Percentiles rank a stretch among this genome's conserved stretches.
Conservation (phyloP, 345 rosid species). For the Moringa oleifera region DNA sequence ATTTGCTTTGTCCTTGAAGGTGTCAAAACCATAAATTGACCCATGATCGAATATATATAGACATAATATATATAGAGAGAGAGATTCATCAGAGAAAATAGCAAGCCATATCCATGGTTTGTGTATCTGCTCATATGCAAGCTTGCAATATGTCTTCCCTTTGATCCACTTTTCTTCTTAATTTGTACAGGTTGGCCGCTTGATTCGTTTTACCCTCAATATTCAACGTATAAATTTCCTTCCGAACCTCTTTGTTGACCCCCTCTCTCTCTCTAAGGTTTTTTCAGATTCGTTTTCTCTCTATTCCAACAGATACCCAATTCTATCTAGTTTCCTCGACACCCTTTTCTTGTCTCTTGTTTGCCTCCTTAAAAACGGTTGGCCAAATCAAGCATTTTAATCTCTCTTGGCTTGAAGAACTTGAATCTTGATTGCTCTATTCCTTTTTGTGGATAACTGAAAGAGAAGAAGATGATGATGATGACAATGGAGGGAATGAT, state of each 20-base stretch:
- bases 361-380: conserved; percentile 9
- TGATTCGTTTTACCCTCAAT: conserved; percentile 21
- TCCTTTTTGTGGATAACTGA: not conserved
- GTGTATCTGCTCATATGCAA: conserved; percentile 13
- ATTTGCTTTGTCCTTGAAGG: conserved; percentile 35
- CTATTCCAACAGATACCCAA: conserved; percentile 3
- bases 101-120: conserved; percentile 22
- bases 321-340: conserved; percentile 19
- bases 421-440: not conserved
- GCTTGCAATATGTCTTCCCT: not conserved
- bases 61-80: not conserved
- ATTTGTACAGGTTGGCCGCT: conserved; percentile 3
- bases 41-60: not conserved
- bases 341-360: conserved; percentile 13
- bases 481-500: conserved; percentile 65
- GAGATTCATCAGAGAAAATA: conserved; percentile 12
- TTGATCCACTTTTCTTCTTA: conserved; percentile 9
- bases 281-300: conserved; percentile 12
- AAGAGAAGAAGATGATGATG: conserved; percentile 35
- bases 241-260: conserved; percentile 22
- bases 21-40: conserved; percentile 26
- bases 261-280: conserved; percentile 7
- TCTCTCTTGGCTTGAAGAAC: too few relatives aligned
- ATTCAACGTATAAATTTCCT: conserved; percentile 23
- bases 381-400: conserved; percentile 6